These are phyloP conservation scores for Yamadazyma friedrichii DNA, from an alignment of 1,139 yeast genomes.

Conservation along the genomic window DNA sequence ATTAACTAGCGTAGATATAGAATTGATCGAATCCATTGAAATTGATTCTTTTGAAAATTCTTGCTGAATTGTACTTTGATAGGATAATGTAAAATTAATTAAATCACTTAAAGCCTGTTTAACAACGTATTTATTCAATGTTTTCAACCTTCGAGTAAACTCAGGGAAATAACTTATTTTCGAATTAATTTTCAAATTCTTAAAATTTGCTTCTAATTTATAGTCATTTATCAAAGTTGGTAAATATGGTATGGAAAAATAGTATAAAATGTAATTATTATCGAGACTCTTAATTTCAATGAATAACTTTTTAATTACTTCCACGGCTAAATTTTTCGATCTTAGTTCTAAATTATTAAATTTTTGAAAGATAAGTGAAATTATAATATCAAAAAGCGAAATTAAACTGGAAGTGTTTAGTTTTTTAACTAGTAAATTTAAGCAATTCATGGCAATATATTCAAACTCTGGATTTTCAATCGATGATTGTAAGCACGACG, in stretches of 20 bases:
- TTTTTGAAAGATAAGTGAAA: constrained; percentile 56
- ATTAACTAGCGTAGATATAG: constrained; percentile 47
- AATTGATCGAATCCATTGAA: constrained; percentile 26
- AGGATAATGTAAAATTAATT: constrained; percentile 45
- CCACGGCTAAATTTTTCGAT: constrained; percentile 47
- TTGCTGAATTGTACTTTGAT: constrained; percentile 48
- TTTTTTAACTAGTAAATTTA: constrained; percentile 56
- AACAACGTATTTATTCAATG: constrained; percentile 75
- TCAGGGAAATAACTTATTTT: constrained; percentile 42
- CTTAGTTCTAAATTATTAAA: constrained; percentile 52
- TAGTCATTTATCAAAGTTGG: constrained; percentile 34
- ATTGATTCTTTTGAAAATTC: constrained; percentile 22
- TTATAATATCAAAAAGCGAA: constrained; percentile 44
- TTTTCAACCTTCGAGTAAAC: constrained; percentile 54
- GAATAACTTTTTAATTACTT: constrained; percentile 43
- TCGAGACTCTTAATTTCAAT: constrained; percentile 32
- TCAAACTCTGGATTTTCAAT: constrained; percentile 64
- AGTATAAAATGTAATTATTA: constrained; percentile 44
- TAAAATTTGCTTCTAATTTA: constrained; percentile 23
- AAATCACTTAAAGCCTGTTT: constrained; percentile 76
- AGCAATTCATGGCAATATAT: constrained; percentile 62
- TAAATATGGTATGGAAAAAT: constrained; percentile 50
- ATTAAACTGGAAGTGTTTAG: constrained; percentile 53
- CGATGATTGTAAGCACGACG: constrained; percentile 83
- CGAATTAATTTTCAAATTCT: constrained; percentile 22